A percentile compares a stretch with the other conserved stretches of the same genome.
phyloP scores from a whole-genome alignment of 2,329 filamentous ascomycete species.

The Esteya vermicola region DNA sequence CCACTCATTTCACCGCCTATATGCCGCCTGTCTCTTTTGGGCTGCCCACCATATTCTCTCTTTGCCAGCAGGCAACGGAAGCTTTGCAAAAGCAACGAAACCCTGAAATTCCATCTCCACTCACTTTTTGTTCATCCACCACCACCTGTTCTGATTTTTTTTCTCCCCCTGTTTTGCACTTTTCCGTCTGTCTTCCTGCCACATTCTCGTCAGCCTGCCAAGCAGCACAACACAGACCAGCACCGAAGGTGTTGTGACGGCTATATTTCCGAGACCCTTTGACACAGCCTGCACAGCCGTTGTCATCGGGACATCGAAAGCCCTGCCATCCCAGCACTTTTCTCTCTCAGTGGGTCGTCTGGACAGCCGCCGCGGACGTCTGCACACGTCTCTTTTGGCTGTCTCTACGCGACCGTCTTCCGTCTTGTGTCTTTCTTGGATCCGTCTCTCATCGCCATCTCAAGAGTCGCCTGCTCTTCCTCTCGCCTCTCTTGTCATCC shows the following conservation, averaged over 20 bases:
- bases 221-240: no score
- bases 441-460: background rate
- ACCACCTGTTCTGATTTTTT: conserved; percentile 18
- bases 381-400: background rate
- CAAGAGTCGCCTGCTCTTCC: no score
- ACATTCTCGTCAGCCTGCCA: no score
- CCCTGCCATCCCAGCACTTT: background rate
- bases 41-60: background rate
- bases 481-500: background rate
- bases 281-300: background rate
- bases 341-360: background rate
- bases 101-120: conserved; percentile 3
- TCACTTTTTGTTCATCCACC: background rate
- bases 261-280: no score
- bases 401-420: background rate
- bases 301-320: no score
- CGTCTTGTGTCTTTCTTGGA: background rate
- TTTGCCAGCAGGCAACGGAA: conserved; percentile 1
- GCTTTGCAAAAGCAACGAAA: conserved; percentile 2
- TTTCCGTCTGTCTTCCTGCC: background rate
- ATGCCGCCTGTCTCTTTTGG: background rate
- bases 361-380: background rate
- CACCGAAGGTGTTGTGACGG: no score
- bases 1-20: conserved; percentile 4
- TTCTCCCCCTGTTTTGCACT: conserved; percentile 33